Evolutionary conservation across 1,284 basidiomycete species (phyloP).

Genomic region (Boletellus dicymbophilus): DNA sequence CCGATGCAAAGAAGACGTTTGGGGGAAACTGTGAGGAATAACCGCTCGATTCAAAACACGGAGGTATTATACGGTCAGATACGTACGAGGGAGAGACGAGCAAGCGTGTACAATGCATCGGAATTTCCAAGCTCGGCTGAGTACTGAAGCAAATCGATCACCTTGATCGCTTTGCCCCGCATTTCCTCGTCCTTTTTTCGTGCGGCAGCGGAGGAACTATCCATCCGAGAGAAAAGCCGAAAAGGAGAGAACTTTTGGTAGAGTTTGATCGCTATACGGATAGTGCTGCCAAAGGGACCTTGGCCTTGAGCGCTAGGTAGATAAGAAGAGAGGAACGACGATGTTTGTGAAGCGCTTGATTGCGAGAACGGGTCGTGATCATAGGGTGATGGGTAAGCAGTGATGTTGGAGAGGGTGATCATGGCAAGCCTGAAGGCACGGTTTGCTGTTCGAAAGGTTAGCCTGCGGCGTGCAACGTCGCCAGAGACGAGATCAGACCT

Average conservation of each 20-base stretch:
- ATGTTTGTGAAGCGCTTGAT: constrained; percentile 38
- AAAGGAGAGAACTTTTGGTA: constrained; percentile 53
- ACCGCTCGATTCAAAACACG: neutral
- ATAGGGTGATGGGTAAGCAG: constrained; percentile 54
- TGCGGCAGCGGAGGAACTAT: constrained; percentile 43
- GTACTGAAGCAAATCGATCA: constrained; percentile 74
- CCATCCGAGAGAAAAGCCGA: constrained; percentile 43
- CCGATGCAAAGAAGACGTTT: constrained; percentile 57
- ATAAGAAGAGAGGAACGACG: constrained; percentile 60
- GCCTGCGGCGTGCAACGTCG: neutral
- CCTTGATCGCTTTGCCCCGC: constrained; percentile 68
- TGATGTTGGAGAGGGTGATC: constrained; percentile 60
- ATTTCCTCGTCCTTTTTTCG: constrained; percentile 63
- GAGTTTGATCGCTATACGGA: constrained; percentile 65
- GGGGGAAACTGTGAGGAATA: constrained; percentile 63
- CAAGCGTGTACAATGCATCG: constrained; percentile 76
- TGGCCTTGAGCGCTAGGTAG: constrained; percentile 70
- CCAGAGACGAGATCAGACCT: constrained; percentile 36
- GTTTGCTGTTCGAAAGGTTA: constrained; percentile 45
- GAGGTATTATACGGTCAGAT: neutral
- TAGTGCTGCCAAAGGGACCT: constrained; percentile 64
- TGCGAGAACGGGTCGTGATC: constrained; percentile 50
- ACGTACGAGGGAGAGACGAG: constrained; percentile 60
- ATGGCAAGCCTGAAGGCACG: constrained; percentile 74
- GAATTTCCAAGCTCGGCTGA: constrained; percentile 77